phyloP scores from a whole-genome alignment of 441 rosid genomes.

The Iberis amara region DNA sequence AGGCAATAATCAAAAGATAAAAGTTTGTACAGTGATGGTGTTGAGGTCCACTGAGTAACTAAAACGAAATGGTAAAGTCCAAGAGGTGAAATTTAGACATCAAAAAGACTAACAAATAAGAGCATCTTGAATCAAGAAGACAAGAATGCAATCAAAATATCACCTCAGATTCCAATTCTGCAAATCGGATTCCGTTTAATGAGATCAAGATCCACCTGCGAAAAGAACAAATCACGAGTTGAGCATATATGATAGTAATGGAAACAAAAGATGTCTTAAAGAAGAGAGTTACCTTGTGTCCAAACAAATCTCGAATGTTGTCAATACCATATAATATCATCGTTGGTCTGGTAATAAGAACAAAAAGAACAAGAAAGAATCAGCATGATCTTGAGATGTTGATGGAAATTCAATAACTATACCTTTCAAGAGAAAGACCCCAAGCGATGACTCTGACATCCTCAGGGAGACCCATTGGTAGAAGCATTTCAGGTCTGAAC shows the following conservation, averaged over 20 bases:
- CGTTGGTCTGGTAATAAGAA: constrained; percentile 57
- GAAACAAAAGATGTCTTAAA: background rate
- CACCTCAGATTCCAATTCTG: constrained; percentile 45
- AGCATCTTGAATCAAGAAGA: constrained; percentile 14
- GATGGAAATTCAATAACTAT: constrained; percentile 4
- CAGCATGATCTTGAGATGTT: background rate
- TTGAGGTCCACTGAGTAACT: background rate
- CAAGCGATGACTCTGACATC: constrained; percentile 86
- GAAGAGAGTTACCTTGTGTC: constrained; percentile 62
- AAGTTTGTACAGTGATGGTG: background rate
- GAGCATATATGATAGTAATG: too few species aligned
- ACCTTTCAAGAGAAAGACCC: constrained; percentile 99
- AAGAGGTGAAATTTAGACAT: background rate
- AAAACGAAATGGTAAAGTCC: background rate
- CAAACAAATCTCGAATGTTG: constrained; percentile 88
- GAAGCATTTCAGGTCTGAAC: constrained; percentile 95
- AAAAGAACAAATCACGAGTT: background rate
- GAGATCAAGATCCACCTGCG: constrained; percentile 81
- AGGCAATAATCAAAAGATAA: background rate
- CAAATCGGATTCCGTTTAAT: constrained; percentile 70
- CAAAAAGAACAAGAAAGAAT: constrained; percentile 12
- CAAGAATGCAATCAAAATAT: constrained; percentile 5
- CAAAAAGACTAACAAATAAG: background rate
- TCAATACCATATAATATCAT: constrained; percentile 76
- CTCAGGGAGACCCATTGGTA: constrained; percentile 90